Conservation (phyloP, 352 stramenopile genomes). For the Phytopythium vexans region DNA sequence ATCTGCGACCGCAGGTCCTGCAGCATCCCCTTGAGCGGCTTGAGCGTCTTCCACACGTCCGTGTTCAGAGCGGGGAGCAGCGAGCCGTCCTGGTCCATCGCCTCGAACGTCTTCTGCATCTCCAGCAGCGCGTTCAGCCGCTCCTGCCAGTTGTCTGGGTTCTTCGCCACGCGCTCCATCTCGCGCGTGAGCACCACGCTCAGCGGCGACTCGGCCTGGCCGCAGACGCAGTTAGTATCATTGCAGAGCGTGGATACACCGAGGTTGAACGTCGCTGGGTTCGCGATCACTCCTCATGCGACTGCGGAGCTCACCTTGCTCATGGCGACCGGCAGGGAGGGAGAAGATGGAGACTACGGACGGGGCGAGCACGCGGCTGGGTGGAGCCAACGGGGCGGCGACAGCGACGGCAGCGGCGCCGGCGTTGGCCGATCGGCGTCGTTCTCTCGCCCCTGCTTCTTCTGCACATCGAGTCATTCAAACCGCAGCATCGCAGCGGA, state of each 20-base stretch:
- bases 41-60: constrained; percentile 71
- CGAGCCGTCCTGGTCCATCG: constrained; percentile 31
- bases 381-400: background rate
- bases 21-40: constrained; percentile 69
- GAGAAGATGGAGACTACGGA: too few relatives aligned
- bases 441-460: too few relatives aligned
- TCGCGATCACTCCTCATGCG: background rate
- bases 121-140: constrained; percentile 55
- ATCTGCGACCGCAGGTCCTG: constrained; percentile 83
- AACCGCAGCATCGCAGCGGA: too few relatives aligned
- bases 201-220: constrained; percentile 26
- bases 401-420: background rate
- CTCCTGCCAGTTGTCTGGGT: constrained; percentile 83
- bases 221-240: background rate
- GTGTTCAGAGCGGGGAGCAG: constrained; percentile 32
- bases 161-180: constrained; percentile 77
- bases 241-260: too few relatives aligned
- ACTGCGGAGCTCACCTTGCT: constrained; percentile 1
- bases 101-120: constrained; percentile 70
- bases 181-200: constrained; percentile 38
- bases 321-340: background rate
- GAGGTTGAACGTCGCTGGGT: too few relatives aligned
- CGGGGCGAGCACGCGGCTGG: too few relatives aligned
- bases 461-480: too few relatives aligned
- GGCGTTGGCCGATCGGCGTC: too few relatives aligned